Base-by-base conservation (phyloP, 305 asterid species). In the Galium porrigens region DNA sequence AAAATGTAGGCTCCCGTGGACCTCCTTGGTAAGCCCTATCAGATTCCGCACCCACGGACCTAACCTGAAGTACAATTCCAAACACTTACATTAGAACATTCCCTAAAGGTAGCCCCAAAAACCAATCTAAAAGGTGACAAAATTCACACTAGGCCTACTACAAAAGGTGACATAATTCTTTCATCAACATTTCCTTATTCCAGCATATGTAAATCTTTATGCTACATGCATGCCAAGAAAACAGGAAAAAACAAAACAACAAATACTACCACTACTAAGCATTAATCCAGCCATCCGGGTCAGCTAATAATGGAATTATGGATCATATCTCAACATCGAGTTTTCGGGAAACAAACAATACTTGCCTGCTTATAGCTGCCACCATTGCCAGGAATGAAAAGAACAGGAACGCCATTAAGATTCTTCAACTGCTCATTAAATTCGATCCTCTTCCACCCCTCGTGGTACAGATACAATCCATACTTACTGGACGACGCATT, bases 291-390 rank as follows among this genome's bases (percentile, higher is more conserved):
- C 48, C 4, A 41, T 11, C 14, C 48, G 15, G 15, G 48, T 41
- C 15, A 12, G 48, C 48, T 41, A 10, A 36, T 36, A 8, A 36
- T 36, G 42, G 9, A 36, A 36, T 36, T 41, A 41, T 41, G 15
- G 48, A 41, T 10, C 48, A 41, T 41, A 41, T 41, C 48, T 41
- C 17, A 11, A 33, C 42, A 36, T 36, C 9, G 11, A 36, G 42
- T 36, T 36, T 36, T 36, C 42, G 1, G 11, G 42, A 36, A 36
- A 36, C 42, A 36, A 36, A 61, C 17, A 17, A 64, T 54, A 69
- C 85, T 83, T 77, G 75, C 98, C 98, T 92, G 98, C 75, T 89
- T 92, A 87, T 86, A 87, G 89, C 98, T 89, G 71, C 98, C 98
- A 42, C 98, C 94, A 68, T 92, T 89, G 57, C 98, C 98, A 63